Base-by-base conservation (phyloP, 768 basidiomycete genomes). In the Pholiota molesta region DNA sequence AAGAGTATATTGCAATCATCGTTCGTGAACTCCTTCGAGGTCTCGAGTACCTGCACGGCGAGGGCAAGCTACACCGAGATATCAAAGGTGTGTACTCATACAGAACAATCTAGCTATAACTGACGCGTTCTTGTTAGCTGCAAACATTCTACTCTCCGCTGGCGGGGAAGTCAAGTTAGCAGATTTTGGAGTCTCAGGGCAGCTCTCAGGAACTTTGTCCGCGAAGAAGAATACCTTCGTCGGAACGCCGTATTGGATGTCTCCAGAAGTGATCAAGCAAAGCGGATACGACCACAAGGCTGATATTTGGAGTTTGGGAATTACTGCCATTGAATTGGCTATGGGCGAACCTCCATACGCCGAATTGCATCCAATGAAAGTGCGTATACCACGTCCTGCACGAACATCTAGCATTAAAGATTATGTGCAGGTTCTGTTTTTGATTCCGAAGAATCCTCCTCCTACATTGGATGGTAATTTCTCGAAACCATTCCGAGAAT, bases 161-260 rank as follows among this genome's bases (percentile, higher is more conserved):
- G 89, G 88, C 45, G 96, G 95, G 11, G 95, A 97, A 66, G 97
- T 99, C 66, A 99, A 99, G 74, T 82, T 99, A 26, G 97, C 97
- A 49, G 97, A 99, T 73, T 99, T 99, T 71, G 97, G 97, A 71
- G 97, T 99, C 4, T 98, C 96, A 1, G 97, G 97, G 29, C 97
- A 99, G 71, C 83, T 99, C 29, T 95, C 93, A 21, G 95, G 95
- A 3, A 96, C 93, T 1, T 78, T 96, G 47, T 93, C 91, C 11
- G 93, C 92, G 19, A 95, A 94, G 85, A 95, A 98, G 85, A 99
- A 99, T 69, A 99, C 97, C 0, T 98, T 96, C 72, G 97, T 97
- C 33, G 94, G 94, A 29, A 96, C 97, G 17, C 97, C 97, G 3
- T 99, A 99, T 72, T 99, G 97, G 97, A 99, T 99, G 97, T 95